Conservation (phyloP, 2,329 filamentous ascomycete species). For the Biscogniauxia marginata region DNA sequence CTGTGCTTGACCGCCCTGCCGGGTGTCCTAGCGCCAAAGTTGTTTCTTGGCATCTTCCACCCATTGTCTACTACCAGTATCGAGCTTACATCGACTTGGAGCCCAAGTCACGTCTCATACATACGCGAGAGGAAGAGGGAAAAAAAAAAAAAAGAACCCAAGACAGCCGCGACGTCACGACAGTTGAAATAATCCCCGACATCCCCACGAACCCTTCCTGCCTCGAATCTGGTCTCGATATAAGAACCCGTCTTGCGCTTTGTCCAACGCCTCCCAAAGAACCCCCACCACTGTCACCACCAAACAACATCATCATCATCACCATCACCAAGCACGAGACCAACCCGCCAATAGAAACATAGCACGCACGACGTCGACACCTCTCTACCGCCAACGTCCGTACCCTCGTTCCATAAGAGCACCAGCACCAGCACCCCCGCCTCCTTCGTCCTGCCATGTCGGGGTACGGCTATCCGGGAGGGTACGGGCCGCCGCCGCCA, state of each 20-base stretch:
- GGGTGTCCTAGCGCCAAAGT: slow-evolving; percentile 12
- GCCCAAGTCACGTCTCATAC: neutral
- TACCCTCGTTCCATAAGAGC: slow-evolving; percentile 1
- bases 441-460: slow-evolving; percentile 27
- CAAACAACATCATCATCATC: slow-evolving; percentile 4
- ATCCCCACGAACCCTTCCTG: neutral
- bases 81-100: slow-evolving; percentile 1
- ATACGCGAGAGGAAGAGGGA: neutral
- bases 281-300: slow-evolving; percentile 12
- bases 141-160: neutral
- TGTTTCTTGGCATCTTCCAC: slow-evolving; percentile 1
- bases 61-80: neutral
- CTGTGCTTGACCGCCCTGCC: slow-evolving; percentile 21
- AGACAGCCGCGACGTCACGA: neutral
- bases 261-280: slow-evolving; percentile 12
- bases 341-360: no score
- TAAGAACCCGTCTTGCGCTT: slow-evolving; percentile 15
- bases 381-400: slow-evolving; percentile 1
- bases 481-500: slow-evolving; percentile 34
- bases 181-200: neutral
- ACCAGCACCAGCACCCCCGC: slow-evolving; percentile 3
- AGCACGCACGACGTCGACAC: slow-evolving; percentile 3
- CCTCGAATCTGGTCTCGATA: slow-evolving; percentile 9
- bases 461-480: slow-evolving; percentile 33
- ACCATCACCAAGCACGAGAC: slow-evolving; percentile 9